Percentiles rank a stretch among this genome's conserved stretches.
phyloP scores from a whole-genome alignment of 345 rosid genomes.

The Eucalyptus erythrocorys region DNA sequence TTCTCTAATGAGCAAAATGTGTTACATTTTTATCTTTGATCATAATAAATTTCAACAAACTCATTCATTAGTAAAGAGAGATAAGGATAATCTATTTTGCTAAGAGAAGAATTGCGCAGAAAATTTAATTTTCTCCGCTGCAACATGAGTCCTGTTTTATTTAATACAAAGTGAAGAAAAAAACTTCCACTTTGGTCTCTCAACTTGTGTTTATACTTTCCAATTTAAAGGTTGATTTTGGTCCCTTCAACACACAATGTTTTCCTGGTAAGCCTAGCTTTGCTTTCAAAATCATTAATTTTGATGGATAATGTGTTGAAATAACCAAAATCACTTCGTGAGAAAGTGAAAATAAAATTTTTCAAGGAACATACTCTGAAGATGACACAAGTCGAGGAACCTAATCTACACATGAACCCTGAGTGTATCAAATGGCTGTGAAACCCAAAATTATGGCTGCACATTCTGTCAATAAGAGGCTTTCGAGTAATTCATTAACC shows the following conservation, averaged over 20 bases:
- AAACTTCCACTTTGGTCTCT: not conserved
- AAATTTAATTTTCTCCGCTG: not conserved
- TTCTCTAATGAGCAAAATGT: not conserved
- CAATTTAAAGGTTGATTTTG: not conserved
- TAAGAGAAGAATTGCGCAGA: not conserved
- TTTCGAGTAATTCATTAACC: not conserved
- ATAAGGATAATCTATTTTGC: not conserved
- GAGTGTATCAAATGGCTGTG: not conserved
- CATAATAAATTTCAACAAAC: not conserved
- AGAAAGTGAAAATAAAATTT: not conserved
- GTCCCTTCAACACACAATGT: not conserved
- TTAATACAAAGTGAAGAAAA: not conserved
- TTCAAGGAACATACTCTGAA: not conserved
- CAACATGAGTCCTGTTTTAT: not conserved
- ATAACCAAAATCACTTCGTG: not conserved
- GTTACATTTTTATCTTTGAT: not conserved
- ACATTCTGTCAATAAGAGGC: not conserved
- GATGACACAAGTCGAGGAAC: not conserved
- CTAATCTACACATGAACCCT: not conserved
- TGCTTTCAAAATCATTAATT: not conserved
- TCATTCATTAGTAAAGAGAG: not conserved
- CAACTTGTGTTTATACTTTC: not conserved
- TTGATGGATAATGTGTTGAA: not conserved
- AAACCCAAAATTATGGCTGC: not conserved
- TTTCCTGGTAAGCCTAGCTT: not conserved